Evolutionary conservation across 306 rosid species (phyloP).

Genomic region (Quillaja saponaria): DNA sequence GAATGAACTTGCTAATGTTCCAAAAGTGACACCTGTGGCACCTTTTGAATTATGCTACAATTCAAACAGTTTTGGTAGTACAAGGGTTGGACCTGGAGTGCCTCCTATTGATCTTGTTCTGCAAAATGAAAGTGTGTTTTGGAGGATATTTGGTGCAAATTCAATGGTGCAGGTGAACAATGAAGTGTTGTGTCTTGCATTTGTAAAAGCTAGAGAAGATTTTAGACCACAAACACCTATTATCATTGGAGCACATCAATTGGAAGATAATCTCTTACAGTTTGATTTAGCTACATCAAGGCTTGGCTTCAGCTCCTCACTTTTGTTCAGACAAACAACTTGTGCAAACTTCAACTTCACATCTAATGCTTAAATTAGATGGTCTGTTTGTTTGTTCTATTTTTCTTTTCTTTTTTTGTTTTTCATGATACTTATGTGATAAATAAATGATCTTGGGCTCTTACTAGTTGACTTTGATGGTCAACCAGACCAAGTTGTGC

Average conservation of each 20-base stretch:
- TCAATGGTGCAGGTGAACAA: slow-evolving; percentile 42
- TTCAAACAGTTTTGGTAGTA: background rate
- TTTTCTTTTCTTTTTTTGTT: too few species aligned
- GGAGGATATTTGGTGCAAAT: slow-evolving; percentile 44
- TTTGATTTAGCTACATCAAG: slow-evolving; percentile 30
- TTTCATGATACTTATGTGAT: too few species aligned
- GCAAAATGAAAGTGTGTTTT: slow-evolving; percentile 33
- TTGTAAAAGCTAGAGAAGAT: slow-evolving; percentile 41
- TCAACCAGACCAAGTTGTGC: too few species aligned
- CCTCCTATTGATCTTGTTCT: slow-evolving; percentile 47
- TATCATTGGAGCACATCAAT: slow-evolving; percentile 47
- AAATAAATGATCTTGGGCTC: too few species aligned
- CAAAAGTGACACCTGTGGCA: slow-evolving; percentile 28
- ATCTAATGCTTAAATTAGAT: background rate
- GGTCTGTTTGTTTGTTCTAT: too few species aligned
- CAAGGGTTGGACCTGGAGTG: slow-evolving; percentile 26
- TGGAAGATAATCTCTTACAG: slow-evolving; percentile 35
- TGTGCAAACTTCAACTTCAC: slow-evolving; percentile 35
- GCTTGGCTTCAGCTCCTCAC: slow-evolving; percentile 23
- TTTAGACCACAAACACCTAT: slow-evolving; percentile 20
- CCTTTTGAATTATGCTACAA: slow-evolving; percentile 47
- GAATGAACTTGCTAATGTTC: background rate
- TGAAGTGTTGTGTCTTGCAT: slow-evolving; percentile 33
- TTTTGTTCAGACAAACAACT: slow-evolving; percentile 5
- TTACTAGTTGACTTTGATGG: too few species aligned